phyloP scores from a whole-genome alignment of 805 yeast genomes.

The Candida tammaniensis region DNA sequence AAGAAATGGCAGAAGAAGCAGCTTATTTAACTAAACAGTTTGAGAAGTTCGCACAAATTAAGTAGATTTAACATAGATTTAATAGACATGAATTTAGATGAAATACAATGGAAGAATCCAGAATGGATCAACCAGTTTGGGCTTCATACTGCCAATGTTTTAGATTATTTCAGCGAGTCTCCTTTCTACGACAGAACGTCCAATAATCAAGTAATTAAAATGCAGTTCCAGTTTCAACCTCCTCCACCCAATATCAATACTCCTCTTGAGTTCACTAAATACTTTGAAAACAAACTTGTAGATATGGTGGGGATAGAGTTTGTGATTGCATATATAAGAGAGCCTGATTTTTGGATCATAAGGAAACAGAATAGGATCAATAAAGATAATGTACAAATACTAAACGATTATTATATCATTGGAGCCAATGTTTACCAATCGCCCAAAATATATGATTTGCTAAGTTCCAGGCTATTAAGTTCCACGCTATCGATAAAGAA shows the following conservation, averaged over 20 bases:
- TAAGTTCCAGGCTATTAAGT: slow-evolving; percentile 61
- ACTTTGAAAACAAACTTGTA: slow-evolving; percentile 54
- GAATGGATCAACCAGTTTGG: slow-evolving; percentile 95
- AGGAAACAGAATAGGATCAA: slow-evolving; percentile 69
- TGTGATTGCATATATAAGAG: slow-evolving; percentile 67
- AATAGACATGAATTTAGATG: slow-evolving; percentile 47
- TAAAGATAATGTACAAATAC: slow-evolving; percentile 42
- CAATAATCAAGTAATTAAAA: slow-evolving; percentile 88
- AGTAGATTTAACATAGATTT: not conserved
- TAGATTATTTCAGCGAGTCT: slow-evolving; percentile 89
- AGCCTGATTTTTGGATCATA: slow-evolving; percentile 91
- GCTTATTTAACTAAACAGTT: slow-evolving; percentile 45
- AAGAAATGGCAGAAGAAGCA: slow-evolving; percentile 76
- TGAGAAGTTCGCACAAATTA: slow-evolving; percentile 28
- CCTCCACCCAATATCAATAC: slow-evolving; percentile 35
- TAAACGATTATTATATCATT: slow-evolving; percentile 81
- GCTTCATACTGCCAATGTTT: slow-evolving; percentile 80
- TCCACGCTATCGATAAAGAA: slow-evolving; percentile 34
- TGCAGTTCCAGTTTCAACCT: slow-evolving; percentile 86
- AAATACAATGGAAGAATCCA: slow-evolving; percentile 95
- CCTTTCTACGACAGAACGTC: slow-evolving; percentile 95
- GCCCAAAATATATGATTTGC: slow-evolving; percentile 68
- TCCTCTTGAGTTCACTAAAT: slow-evolving; percentile 24
- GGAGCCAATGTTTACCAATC: slow-evolving; percentile 94
- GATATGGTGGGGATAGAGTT: slow-evolving; percentile 88